These are phyloP conservation scores for Stromatinia cepivora DNA, from an alignment of 2,329 filamentous ascomycete species.

Conservation along the genomic window DNA sequence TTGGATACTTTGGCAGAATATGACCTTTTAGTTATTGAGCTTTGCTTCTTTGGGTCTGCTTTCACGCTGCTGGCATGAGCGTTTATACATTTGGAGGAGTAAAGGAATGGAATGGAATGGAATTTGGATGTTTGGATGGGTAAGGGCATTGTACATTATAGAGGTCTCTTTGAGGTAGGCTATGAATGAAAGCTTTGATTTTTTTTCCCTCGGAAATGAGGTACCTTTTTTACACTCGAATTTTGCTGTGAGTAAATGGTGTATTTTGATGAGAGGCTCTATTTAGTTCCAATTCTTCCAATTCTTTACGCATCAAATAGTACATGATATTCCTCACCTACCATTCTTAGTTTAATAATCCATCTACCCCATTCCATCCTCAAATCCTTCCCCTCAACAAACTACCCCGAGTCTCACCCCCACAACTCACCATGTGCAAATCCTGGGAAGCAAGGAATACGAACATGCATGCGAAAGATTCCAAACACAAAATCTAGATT, in stretches of 20 bases:
- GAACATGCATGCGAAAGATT: slow-evolving; percentile 8
- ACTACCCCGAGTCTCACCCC: background rate
- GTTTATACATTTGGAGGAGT: slow-evolving; percentile 7
- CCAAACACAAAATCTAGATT: slow-evolving; percentile 4
- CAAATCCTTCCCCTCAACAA: background rate
- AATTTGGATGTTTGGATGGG: background rate
- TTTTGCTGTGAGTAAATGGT: background rate
- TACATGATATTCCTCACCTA: background rate
- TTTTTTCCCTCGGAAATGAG: background rate
- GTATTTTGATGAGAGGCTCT: background rate
- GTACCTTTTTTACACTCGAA: background rate
- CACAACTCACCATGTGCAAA: background rate
- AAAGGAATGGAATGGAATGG: background rate
- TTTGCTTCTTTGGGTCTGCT: slow-evolving; percentile 15
- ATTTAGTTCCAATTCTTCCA: no score
- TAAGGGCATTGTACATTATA: background rate
- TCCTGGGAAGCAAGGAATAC: slow-evolving; percentile 18
- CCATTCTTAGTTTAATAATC: no score
- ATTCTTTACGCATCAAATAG: background rate
- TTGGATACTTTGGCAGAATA: slow-evolving; percentile 1
- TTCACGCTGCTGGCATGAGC: slow-evolving; percentile 15
- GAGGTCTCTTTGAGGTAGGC: slow-evolving; percentile 1
- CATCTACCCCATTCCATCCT: background rate
- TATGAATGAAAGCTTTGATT: slow-evolving; percentile 12
- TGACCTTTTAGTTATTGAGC: slow-evolving; percentile 6